Conservation (phyloP, 306 rosid species). For the Styphnolobium japonicum region DNA sequence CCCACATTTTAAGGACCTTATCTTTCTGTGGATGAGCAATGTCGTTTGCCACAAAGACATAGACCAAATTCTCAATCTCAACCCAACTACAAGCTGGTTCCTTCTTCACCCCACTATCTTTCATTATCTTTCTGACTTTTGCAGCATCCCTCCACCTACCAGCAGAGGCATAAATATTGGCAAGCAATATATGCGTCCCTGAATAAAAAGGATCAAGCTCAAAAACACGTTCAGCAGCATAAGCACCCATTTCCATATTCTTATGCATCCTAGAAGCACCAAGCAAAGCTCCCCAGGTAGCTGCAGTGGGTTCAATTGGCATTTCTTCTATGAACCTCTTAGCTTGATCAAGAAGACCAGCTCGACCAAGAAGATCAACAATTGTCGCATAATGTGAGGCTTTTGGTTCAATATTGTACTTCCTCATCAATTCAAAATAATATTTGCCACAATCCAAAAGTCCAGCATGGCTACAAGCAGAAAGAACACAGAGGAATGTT, state of each 20-base stretch:
- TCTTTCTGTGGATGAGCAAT: conserved; percentile 44
- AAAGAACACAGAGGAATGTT: conserved; percentile 42
- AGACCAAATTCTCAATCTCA: conserved; percentile 46
- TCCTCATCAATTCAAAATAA: conserved; percentile 46
- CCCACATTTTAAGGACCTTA: conserved; percentile 41
- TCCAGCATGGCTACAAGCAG: conserved; percentile 57
- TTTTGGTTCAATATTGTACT: conserved; percentile 36
- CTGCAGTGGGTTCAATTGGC: conserved; percentile 41
- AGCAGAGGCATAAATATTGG: conserved; percentile 51
- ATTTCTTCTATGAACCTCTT: conserved; percentile 43
- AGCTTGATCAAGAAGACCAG: conserved; percentile 50
- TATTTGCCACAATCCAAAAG: conserved; percentile 41
- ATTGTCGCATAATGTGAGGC: conserved; percentile 39
- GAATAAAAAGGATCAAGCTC: conserved; percentile 52
- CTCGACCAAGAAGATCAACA: conserved; percentile 57
- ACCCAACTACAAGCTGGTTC: conserved; percentile 63
- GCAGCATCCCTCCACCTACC: conserved; percentile 51
- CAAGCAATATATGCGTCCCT: conserved; percentile 45
- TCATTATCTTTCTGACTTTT: conserved; percentile 43
- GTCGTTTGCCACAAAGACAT: conserved; percentile 42
- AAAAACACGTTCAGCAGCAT: conserved; percentile 44
- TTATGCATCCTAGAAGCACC: conserved; percentile 52
- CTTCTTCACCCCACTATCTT: conserved; percentile 47
- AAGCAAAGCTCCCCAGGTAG: conserved; percentile 51
- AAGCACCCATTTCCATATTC: conserved; percentile 39